Percentiles rank a stretch among this genome's conserved stretches.
phyloP scores from a whole-genome alignment of 1,139 yeast species.

The Diutina rugosa region DNA sequence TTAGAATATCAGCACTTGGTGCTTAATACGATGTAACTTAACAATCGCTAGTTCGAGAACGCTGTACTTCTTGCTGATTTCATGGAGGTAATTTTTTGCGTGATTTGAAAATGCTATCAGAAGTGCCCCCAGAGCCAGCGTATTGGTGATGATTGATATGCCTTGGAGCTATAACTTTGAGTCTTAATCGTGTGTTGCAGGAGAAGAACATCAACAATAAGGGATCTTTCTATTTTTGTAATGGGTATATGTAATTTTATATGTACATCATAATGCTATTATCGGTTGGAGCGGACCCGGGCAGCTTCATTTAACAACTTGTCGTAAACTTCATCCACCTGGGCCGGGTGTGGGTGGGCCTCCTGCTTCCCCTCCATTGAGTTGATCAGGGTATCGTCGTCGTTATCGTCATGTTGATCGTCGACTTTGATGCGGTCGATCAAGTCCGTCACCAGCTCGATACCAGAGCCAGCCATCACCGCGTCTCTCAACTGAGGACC shows the following conservation, averaged over 20 bases:
- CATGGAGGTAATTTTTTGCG: too few relatives aligned
- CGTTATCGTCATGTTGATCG: conserved; percentile 5
- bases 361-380: conserved; percentile 10
- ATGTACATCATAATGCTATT: not conserved
- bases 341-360: conserved; percentile 14
- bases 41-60: too few relatives aligned
- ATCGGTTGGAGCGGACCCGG: conserved; percentile 26
- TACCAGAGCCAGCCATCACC: conserved; percentile 65
- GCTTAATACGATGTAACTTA: too few relatives aligned
- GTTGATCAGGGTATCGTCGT: conserved; percentile 22
- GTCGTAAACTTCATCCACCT: conserved; percentile 58
- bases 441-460: conserved; percentile 56
- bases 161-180: too few relatives aligned
- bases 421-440: conserved; percentile 51
- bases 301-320: conserved; percentile 55
- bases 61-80: too few relatives aligned
- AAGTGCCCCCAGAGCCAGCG: too few relatives aligned
- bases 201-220: not conserved
- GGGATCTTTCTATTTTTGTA: too few relatives aligned
- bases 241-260: not conserved
- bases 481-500: conserved; percentile 71
- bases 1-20: too few relatives aligned
- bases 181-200: not conserved
- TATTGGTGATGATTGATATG: too few relatives aligned
- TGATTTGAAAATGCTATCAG: too few relatives aligned